Percentiles rank a stretch among this genome's conserved stretches.
These are phyloP conservation scores for Thraustochytrium striatum DNA, from an alignment of 352 stramenopile species.

Conservation along the genomic window DNA sequence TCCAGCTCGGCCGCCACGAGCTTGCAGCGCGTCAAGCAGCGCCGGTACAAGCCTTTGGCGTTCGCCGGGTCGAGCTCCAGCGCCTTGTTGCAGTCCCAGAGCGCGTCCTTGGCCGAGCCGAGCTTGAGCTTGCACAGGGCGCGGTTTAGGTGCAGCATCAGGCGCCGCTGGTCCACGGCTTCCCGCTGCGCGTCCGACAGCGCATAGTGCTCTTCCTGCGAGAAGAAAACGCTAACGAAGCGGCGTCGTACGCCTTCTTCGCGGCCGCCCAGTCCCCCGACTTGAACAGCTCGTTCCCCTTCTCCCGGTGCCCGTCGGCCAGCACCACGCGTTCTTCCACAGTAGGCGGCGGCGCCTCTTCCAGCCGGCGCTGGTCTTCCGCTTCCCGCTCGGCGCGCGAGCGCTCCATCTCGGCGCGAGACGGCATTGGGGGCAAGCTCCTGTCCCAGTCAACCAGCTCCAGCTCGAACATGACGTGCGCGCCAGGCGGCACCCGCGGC, in stretches of 20 bases:
- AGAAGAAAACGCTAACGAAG: constrained; percentile 19
- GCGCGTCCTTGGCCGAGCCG: background rate
- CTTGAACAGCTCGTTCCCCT: background rate
- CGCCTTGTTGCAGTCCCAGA: constrained; percentile 40
- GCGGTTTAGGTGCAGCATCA: constrained; percentile 33
- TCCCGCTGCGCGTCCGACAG: background rate
- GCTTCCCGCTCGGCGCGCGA: constrained; percentile 10
- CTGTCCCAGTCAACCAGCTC: constrained; percentile 38
- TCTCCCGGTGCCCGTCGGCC: background rate
- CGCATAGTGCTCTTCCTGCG: constrained; percentile 1
- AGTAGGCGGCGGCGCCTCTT: constrained; percentile 17
- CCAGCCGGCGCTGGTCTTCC: background rate
- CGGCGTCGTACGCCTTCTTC: constrained; percentile 30
- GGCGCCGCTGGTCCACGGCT: background rate
- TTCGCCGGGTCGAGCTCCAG: constrained; percentile 4
- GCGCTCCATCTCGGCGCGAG: constrained; percentile 3
- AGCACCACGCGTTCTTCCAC: constrained; percentile 7
- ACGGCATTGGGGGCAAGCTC: constrained; percentile 5
- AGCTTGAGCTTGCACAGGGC: constrained; percentile 43
- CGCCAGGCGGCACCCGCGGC: background rate
- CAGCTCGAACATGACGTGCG: constrained; percentile 12
- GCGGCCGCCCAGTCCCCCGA: background rate
- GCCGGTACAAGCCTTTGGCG: constrained; percentile 10
- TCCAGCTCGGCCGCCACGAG: background rate
- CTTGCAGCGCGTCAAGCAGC: background rate